Base-by-base conservation (phyloP, 192 early-diverging fungal genomes). In the Entophlyctis luteolus region DNA sequence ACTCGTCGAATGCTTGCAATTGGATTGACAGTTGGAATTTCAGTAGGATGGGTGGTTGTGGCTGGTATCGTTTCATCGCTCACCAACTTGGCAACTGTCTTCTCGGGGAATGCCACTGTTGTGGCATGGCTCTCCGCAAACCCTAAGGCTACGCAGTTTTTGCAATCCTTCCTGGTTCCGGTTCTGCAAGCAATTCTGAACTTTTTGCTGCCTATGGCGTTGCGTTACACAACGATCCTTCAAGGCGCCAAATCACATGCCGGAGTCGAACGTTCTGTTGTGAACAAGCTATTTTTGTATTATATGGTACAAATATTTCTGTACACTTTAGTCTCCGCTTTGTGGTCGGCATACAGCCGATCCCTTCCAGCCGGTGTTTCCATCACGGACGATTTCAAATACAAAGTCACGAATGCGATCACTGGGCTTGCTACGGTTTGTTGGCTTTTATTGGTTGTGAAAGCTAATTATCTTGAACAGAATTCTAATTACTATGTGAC, bases 241-340 rank as follows among this genome's bases (percentile, higher is more conserved):
- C 75, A 81, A 49, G 79, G 70, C 18, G 71, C 76, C 18, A 53
- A 37, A 34, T 59, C 70, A n/a, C 29, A 59, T 10, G 55, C 68
- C 25, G 81, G 81, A 29, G 70, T 76, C 5, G 75, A 82, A 27
- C 75, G 74, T 39, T 67, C 59, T 22, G 67, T 77, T 25, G 48
- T 80, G 62, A 48, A 74, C 69, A 82, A 80, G 72, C 54, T 55
- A 49, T 82, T 76, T 59, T 55, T 60, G 10, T 82, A 80, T 65
- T 59, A 59, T 23, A 66, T 66, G 63, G 35, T 66, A 4, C 63
- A 66, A 28, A 55, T 66, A 32, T 66, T 66, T 38, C 49, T 66
- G 52, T 66, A 39, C 42, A 38, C 63, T 1, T 48, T 52, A 25
- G 63, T 42, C 29, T 27, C 20, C 36, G 67, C 67, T 12, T 47